Conservation (phyloP, 306 rosid genomes). For the Corylus heterophylla region DNA sequence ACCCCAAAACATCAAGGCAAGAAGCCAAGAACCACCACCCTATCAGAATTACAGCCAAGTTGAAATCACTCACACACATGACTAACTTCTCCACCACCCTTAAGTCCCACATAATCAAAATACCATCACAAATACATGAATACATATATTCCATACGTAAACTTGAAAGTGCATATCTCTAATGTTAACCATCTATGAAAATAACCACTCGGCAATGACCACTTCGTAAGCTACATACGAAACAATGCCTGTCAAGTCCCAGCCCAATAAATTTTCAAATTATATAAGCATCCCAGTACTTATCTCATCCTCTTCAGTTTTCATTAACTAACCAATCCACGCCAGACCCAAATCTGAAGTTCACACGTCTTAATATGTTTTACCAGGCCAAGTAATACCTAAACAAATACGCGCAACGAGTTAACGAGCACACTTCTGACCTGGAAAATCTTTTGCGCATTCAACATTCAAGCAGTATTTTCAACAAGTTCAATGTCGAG, state of each 20-base stretch:
- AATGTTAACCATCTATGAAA: not conserved
- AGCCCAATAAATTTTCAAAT: not conserved
- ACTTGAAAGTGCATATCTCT: not conserved
- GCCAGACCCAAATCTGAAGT: not conserved
- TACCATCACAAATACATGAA: not conserved
- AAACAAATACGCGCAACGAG: not conserved
- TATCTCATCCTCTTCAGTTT: not conserved
- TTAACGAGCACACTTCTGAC: not conserved
- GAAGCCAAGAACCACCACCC: no score
- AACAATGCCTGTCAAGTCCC: not conserved
- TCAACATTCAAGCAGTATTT: not conserved
- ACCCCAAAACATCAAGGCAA: no score
- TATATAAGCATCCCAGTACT: not conserved
- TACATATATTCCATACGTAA: not conserved
- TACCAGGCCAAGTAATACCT: not conserved
- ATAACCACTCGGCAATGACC: not conserved
- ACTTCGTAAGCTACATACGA: not conserved
- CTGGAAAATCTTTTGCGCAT: not conserved
- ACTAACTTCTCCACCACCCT: no score
- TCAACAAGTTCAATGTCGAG: not conserved
- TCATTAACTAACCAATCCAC: not conserved
- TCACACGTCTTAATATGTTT: no score
- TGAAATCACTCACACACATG: no score
- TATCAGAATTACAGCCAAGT: no score
- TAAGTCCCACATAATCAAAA: no score